Percentiles rank a stretch among this genome's conserved stretches.
phyloP scores from a whole-genome alignment of 163 green algal genomes.

The Picocystis sp. region DNA sequence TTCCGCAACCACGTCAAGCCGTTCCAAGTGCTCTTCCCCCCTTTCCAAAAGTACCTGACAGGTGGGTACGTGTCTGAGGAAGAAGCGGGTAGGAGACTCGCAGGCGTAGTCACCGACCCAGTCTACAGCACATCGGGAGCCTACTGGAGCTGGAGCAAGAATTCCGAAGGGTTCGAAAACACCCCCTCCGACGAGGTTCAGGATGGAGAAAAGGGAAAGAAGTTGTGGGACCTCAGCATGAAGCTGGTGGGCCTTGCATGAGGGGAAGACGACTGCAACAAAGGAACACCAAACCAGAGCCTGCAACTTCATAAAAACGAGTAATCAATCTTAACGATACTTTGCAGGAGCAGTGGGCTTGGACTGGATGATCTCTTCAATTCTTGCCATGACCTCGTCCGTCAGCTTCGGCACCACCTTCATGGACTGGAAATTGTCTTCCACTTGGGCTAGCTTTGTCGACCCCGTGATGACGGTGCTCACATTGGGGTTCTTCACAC shows the following conservation, averaged over 20 bases:
- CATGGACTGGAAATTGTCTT: too few relatives aligned
- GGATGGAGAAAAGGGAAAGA: constrained; percentile 51
- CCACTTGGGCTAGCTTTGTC: constrained; percentile 40
- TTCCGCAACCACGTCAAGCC: constrained; percentile 71
- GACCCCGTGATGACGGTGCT: constrained; percentile 58
- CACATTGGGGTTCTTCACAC: constrained; percentile 42
- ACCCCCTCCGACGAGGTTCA: constrained; percentile 14
- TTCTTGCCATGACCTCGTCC: too few relatives aligned
- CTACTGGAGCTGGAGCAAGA: constrained; percentile 72
- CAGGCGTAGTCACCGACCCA: constrained; percentile 44
- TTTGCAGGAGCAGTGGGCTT: too few relatives aligned
- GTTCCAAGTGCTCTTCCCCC: constrained; percentile 80
- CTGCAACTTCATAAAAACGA: too few relatives aligned
- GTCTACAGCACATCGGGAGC: constrained; percentile 46
- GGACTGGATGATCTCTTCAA: too few relatives aligned
- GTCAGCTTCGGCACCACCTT: too few relatives aligned
- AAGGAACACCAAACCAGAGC: background rate
- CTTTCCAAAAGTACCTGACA: constrained; percentile 88
- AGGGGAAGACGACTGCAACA: constrained; percentile 7
- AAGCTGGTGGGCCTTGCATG: constrained; percentile 58
- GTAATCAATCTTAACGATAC: too few relatives aligned
- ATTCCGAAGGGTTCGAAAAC: constrained; percentile 5
- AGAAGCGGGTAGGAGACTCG: constrained; percentile 69
- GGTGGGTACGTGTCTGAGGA: constrained; percentile 61
- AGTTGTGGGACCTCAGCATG: constrained; percentile 58